Base-by-base conservation (phyloP, 2,329 filamentous ascomycete species). In the Exophiala bonariae region DNA sequence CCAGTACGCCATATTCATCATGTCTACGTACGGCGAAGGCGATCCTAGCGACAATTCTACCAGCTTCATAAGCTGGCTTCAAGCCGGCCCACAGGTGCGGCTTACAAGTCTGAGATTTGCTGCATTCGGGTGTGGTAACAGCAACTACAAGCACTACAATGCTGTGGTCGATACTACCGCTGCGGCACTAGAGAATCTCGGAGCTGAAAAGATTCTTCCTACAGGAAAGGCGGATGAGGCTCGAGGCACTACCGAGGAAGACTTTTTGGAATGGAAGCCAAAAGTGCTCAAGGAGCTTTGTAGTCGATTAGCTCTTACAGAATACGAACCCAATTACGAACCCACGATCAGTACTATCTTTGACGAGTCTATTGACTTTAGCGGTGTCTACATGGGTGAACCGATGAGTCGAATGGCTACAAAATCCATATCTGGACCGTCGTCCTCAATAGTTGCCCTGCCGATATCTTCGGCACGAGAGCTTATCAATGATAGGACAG, bases 271-370 rank as follows among this genome's bases (percentile, higher is more conserved):
- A 4, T 73, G 69, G 69, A 73, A 71, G 52, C 22, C 58, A 63
- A 3, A 50, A 57, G 14, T 69, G 70, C 44, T 61, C 65, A 41
- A 62, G 66, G 19, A 14, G 17, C 19, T 49, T 9, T 33, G 40
- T 17, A 22, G 13, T 0, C 46, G 40, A 13, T 85, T 96, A 80
- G 81, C 82, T 31, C 75, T 96, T 44, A 84, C 95, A 68, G 91
- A 96, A 71, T 87, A 88, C 47, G 90, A 95, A 66, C 87, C 87
- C 43, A 84, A 92, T 43, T 96, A 96, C 65, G 87, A 95, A 67
- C 88, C 92, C 42, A 81, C 86, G 46, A 89, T 95, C 61, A 80
- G 81, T 58, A 82, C 96, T 59, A 80, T 36, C 18, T 32, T 78
- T 18, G 83, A 17, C 61, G 66, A 26, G 35, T 66, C 18, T 54